A percentile compares a stretch with the other conserved stretches of the same genome.
phyloP scores from a whole-genome alignment of 441 rosid genomes.

The Metrosideros polymorpha region DNA sequence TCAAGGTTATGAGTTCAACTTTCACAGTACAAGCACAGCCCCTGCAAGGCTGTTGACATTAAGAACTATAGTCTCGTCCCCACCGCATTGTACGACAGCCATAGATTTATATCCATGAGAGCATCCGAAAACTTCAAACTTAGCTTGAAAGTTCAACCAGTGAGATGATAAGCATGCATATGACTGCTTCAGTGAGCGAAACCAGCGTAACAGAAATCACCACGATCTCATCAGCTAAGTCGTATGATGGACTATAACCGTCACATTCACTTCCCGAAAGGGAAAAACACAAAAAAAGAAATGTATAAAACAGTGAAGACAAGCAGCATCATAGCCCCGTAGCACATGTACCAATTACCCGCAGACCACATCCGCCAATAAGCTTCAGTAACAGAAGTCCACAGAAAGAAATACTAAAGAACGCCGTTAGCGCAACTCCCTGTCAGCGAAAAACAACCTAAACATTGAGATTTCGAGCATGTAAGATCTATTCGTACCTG shows the following conservation, averaged over 20 bases:
- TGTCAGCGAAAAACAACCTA: not conserved
- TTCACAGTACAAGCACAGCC: not conserved
- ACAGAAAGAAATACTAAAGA: not conserved
- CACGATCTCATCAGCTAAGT: not conserved
- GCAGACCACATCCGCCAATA: not conserved
- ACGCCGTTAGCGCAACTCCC: not conserved
- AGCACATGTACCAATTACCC: not conserved
- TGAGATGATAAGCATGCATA: not conserved
- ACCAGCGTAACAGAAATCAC: not conserved
- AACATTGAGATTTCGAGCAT: not conserved
- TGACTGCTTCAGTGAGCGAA: not conserved
- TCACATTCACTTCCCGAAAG: not conserved
- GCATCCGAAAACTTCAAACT: not conserved
- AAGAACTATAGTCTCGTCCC: not conserved
- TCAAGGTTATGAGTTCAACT: not conserved
- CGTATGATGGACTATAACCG: not conserved
- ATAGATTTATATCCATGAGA: not conserved
- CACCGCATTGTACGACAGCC: not conserved
- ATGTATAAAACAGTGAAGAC: not conserved
- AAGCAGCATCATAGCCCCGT: not conserved
- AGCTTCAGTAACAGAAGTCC: not conserved
- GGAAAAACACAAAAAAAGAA: fast-evolving
- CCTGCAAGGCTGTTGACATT: not conserved
- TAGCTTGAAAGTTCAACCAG: not conserved
- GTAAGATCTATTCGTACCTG: not conserved